A percentile compares a stretch with the other conserved stretches of the same genome.
phyloP scores from a whole-genome alignment of 2,329 filamentous ascomycete genomes.

The Trichoderma oligosporum region DNA sequence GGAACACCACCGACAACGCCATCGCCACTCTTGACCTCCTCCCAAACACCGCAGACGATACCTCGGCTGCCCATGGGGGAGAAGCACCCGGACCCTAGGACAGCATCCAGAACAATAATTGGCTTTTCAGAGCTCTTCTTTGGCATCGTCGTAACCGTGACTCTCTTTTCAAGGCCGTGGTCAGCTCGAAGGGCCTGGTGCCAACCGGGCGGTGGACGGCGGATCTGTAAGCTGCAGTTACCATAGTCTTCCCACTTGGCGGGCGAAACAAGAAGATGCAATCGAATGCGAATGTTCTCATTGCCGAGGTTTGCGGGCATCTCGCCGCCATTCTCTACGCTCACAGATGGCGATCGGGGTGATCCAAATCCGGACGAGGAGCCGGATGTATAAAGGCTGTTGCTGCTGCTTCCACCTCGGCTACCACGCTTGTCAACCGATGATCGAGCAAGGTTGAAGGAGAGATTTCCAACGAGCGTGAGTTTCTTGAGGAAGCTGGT shows the following conservation, averaged over 20 bases:
- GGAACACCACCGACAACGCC: conserved; percentile 52
- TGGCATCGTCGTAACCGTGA: conserved; percentile 71
- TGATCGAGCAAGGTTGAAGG: conserved; percentile 79
- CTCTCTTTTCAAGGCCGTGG: conserved; percentile 74
- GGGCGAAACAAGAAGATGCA: conserved; percentile 73
- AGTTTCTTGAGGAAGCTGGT: conserved; percentile 79
- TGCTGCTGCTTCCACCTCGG: conserved; percentile 49
- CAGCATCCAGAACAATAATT: conserved; percentile 73
- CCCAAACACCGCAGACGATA: conserved; percentile 85
- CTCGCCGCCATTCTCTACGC: conserved; percentile 48
- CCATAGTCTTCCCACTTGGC: conserved; percentile 92
- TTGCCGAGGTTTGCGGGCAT: conserved; percentile 60
- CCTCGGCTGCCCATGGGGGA: conserved; percentile 78
- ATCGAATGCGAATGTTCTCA: conserved; percentile 73
- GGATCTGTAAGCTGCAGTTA: conserved; percentile 76
- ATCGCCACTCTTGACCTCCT: conserved; percentile 64
- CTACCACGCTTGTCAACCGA: conserved; percentile 57
- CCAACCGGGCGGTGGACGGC: conserved; percentile 64
- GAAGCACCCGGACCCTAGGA: conserved; percentile 79
- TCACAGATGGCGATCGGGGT: conserved; percentile 56
- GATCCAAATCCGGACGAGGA: conserved; percentile 49
- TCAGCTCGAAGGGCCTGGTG: conserved; percentile 56
- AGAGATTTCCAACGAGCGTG: conserved; percentile 62
- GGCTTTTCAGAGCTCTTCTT: conserved; percentile 55
- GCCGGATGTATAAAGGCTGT: conserved; percentile 59